Evolutionary conservation across 208 protist genomes (phyloP), one percentile per base, ranked within the genome.

Genomic region (Phytomonas francai): DNA sequence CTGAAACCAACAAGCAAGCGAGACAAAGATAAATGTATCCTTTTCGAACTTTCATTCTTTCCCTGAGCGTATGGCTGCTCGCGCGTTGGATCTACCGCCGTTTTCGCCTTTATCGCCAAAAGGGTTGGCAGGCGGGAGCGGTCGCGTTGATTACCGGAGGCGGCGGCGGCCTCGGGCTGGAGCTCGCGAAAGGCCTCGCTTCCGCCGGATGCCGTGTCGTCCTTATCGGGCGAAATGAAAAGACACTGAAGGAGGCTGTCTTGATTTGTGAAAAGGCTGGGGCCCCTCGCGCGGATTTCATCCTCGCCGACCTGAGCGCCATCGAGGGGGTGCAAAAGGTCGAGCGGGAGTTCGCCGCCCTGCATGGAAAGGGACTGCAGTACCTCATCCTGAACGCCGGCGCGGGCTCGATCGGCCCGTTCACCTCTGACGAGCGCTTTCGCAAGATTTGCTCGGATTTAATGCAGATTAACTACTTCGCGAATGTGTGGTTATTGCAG

Each of bases 381-480:
- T 91, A 92, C 63, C 67, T 95, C 0, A 78, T 95, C 5, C 81
- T 95, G 7, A 95, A 92, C 59, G 89, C 89, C n/a, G 89, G 89
- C 34, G 76, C 72, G 2, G 89, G 89, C 6, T 86, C 84, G 16
- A 92, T 95, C 62, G 71, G 77, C 30, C 80, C 84, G 0, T 95
- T 95, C 70, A 74, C 84, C 2, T 59, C 66, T 29, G 75, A 81
- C 28, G 68, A 73, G 22, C 61, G 61, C 57, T 94, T 88, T 60
- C 71, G 78, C 34, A 31, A 74, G n/a, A 80, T 85, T 19, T 89
- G 83, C 54, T 65, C 77, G 30, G 78, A 84, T 14, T 73, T 95
- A 77, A 92, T 95, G 89, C 68, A 84, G 60, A 86, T 95, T 68
- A 95, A 95, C 76, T 95, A 92, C 78, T 84, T 91, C 54, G 71